phyloP scores from a whole-genome alignment of 164 flowering plant species.

The Paratinospora sagittata region DNA sequence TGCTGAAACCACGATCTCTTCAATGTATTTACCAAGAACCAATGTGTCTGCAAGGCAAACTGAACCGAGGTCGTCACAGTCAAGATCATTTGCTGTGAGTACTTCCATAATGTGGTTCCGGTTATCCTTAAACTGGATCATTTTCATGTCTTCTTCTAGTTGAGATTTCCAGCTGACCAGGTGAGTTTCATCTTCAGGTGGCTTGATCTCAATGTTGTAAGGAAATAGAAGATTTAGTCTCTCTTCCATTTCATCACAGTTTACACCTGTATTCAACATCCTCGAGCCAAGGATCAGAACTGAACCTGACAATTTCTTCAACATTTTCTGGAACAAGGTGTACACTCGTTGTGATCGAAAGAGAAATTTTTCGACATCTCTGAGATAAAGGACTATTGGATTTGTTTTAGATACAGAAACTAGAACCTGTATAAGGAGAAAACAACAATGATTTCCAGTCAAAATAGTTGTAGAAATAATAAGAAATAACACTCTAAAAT shows the following conservation, averaged over 20 bases:
- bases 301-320: slow-evolving; percentile 72
- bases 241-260: slow-evolving; percentile 56
- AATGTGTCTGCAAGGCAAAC: slow-evolving; percentile 61
- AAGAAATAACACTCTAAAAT: not conserved
- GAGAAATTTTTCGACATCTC: slow-evolving; percentile 73
- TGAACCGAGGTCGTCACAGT: slow-evolving; percentile 82
- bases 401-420: slow-evolving; percentile 50
- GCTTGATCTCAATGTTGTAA: slow-evolving; percentile 75
- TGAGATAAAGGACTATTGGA: slow-evolving; percentile 72
- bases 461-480: not conserved
- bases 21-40: slow-evolving; percentile 66
- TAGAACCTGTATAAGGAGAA: slow-evolving; percentile 51
- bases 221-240: slow-evolving; percentile 60
- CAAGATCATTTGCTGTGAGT: slow-evolving; percentile 76
- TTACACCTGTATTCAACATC: slow-evolving; percentile 34
- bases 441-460: not conserved
- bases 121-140: slow-evolving; percentile 73
- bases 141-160: slow-evolving; percentile 86
- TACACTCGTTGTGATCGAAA: slow-evolving; percentile 56
- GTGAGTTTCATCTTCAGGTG: slow-evolving; percentile 75
- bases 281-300: slow-evolving; percentile 83
- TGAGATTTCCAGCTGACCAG: slow-evolving; percentile 83
- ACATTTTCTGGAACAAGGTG: slow-evolving; percentile 71
- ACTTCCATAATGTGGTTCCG: slow-evolving; percentile 82
- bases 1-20: slow-evolving; percentile 93